Conservation (phyloP, 495 filamentous ascomycete genomes). For the Penicillium canescens region DNA sequence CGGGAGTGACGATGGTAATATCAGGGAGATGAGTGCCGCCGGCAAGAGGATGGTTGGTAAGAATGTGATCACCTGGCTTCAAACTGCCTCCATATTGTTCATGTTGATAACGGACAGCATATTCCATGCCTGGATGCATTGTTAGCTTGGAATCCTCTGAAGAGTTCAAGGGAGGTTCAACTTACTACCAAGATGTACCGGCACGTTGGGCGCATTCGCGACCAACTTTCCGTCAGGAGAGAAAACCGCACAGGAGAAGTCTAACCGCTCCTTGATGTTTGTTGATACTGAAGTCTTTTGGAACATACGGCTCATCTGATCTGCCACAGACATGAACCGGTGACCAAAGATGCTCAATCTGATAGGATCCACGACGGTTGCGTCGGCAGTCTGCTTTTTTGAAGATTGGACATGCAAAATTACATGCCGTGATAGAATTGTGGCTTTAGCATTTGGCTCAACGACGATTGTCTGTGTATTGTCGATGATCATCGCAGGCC, state of each 20-base stretch:
- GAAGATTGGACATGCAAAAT: constrained; percentile 66
- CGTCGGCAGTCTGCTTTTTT: constrained; percentile 62
- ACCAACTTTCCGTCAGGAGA: constrained; percentile 77
- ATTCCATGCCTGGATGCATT: constrained; percentile 58
- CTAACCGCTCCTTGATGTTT: constrained; percentile 90
- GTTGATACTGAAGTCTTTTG: constrained; percentile 91
- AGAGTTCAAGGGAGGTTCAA: not conserved
- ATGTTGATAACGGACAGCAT: constrained; percentile 59
- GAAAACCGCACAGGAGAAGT: constrained; percentile 90
- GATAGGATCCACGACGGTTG: constrained; percentile 60
- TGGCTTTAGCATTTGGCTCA: constrained; percentile 62
- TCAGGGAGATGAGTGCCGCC: constrained; percentile 86
- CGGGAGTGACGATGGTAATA: constrained; percentile 86
- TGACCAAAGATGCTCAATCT: constrained; percentile 89
- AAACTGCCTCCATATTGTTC: constrained; percentile 80
- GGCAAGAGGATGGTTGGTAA: constrained; percentile 90
- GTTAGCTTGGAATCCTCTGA: not conserved
- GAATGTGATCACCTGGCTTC: constrained; percentile 84
- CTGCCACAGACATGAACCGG: constrained; percentile 92
- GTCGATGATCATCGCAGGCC: constrained; percentile 88
- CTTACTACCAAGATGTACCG: constrained; percentile 71
- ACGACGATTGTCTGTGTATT: constrained; percentile 94
- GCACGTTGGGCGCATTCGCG: constrained; percentile 79
- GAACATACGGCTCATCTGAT: constrained; percentile 87
- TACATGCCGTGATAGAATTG: constrained; percentile 63